Conservation (phyloP, 768 basidiomycete species). For the Tephrocybe sp. region DNA sequence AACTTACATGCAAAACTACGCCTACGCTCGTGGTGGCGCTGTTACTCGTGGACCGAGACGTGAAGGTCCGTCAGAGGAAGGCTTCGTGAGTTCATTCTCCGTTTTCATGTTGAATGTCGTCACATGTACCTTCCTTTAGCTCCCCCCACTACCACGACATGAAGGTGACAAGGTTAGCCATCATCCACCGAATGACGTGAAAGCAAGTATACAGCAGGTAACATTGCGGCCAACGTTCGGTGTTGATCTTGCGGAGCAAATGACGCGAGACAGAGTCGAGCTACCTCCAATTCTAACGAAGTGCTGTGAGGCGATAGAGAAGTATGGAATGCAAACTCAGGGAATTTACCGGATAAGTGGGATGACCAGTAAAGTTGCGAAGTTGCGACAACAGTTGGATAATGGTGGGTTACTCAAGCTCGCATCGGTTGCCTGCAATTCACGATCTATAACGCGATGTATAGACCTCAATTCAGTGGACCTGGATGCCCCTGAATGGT, state of each 20-base stretch:
- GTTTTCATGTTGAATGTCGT: neutral
- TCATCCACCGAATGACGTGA: slow-evolving; percentile 25
- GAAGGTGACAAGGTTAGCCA: slow-evolving; percentile 19
- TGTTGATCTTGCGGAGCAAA: slow-evolving; percentile 89
- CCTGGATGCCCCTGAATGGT: slow-evolving; percentile 87
- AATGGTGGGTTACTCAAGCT: slow-evolving; percentile 65
- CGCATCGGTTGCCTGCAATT: too few species aligned
- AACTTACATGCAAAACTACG: slow-evolving; percentile 96
- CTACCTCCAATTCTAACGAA: slow-evolving; percentile 86
- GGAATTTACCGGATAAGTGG: slow-evolving; percentile 96
- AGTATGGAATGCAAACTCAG: slow-evolving; percentile 76
- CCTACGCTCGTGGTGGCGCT: slow-evolving; percentile 76
- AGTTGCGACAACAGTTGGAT: slow-evolving; percentile 82
- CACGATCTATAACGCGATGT: slow-evolving; percentile 1
- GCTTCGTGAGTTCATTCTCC: slow-evolving; percentile 72
- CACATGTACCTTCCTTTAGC: slow-evolving; percentile 35
- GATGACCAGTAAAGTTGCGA: slow-evolving; percentile 81
- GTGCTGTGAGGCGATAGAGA: slow-evolving; percentile 91
- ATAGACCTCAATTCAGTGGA: slow-evolving; percentile 86
- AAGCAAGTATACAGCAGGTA: slow-evolving; percentile 54
- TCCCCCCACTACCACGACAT: slow-evolving; percentile 60
- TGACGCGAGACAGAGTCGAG: slow-evolving; percentile 87
- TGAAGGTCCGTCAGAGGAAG: slow-evolving; percentile 89
- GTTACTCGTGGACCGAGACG: slow-evolving; percentile 72
- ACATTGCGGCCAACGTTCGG: slow-evolving; percentile 78